Evolutionary conservation across 2,329 filamentous ascomycete species (phyloP).

Genomic region (Aspergillus transmontanensis): DNA sequence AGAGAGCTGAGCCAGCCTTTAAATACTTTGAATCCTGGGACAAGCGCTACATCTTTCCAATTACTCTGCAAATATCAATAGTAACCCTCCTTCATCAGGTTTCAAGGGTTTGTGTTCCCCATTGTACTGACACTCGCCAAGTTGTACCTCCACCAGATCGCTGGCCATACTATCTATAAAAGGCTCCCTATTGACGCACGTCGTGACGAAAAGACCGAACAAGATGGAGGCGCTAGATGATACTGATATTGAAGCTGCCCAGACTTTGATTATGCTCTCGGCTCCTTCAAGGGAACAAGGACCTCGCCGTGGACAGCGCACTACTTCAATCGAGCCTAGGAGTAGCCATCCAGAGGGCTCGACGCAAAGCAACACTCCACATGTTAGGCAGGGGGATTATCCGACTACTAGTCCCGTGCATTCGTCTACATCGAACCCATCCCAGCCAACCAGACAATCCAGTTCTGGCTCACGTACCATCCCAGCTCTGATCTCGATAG

Average conservation of each 20-base stretch:
- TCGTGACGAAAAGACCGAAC: background rate
- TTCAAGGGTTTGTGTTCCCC: background rate
- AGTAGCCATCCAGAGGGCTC: background rate
- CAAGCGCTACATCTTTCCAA: background rate
- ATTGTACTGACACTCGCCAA: background rate
- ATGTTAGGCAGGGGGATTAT: background rate
- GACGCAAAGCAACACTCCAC: background rate
- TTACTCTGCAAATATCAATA: background rate
- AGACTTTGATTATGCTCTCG: background rate
- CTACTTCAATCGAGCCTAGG: background rate
- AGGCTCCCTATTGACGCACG: background rate
- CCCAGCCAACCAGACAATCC: background rate
- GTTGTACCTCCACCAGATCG: background rate
- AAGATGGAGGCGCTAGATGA: conserved; percentile 1
- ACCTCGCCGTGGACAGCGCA: background rate
- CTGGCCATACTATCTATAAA: background rate
- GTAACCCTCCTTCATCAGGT: background rate
- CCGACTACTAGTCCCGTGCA: background rate
- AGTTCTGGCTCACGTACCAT: background rate
- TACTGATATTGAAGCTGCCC: background rate
- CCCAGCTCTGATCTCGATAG: background rate
- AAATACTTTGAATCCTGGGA: background rate
- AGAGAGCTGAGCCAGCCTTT: background rate
- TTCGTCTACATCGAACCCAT: background rate
- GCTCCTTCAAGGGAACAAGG: background rate